Conservation (phyloP, 73 alveolate genomes). For the Loxodes magnus region DNA sequence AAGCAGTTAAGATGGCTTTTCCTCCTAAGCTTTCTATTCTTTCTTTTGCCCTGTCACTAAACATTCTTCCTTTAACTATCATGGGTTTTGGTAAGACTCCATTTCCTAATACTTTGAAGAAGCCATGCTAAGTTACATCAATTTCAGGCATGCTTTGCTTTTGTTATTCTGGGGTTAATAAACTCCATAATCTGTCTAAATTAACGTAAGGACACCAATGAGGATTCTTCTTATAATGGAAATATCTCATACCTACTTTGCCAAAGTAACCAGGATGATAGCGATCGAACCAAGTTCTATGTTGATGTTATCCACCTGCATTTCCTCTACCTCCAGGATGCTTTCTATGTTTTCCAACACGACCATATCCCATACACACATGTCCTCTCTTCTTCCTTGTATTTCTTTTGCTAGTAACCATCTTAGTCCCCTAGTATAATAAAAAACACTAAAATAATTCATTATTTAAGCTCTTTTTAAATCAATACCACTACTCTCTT, state of each 20-base stretch:
- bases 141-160: constrained; percentile 68
- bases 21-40: constrained; percentile 98
- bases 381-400: constrained; percentile 96
- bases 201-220: constrained; percentile 77
- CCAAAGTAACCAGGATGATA: constrained; percentile 91
- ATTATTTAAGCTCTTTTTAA: too few relatives aligned
- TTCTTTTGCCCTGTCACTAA: constrained; percentile 89
- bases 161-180: constrained; percentile 82
- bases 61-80: constrained; percentile 88
- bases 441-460: too few relatives aligned
- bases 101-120: constrained; percentile 91
- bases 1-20: constrained; percentile 87
- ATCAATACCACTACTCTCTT: too few relatives aligned
- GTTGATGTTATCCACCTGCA: constrained; percentile 98
- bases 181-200: constrained; percentile 82
- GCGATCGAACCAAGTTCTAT: constrained; percentile 52
- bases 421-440: too few relatives aligned
- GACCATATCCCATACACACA: constrained; percentile 90
- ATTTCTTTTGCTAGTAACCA: constrained; percentile 76
- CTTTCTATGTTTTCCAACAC: constrained; percentile 92
- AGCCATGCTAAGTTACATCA: constrained; percentile 96
- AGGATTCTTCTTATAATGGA: constrained; percentile 85
- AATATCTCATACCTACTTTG: constrained; percentile 83
- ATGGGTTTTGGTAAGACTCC: constrained; percentile 93
- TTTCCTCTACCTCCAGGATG: constrained; percentile 97